A percentile compares a stretch with the other conserved stretches of the same genome.
These are phyloP conservation scores for Ophiosphaerella korrae DNA, from an alignment of 2,329 filamentous ascomycete genomes.

Conservation along the genomic window DNA sequence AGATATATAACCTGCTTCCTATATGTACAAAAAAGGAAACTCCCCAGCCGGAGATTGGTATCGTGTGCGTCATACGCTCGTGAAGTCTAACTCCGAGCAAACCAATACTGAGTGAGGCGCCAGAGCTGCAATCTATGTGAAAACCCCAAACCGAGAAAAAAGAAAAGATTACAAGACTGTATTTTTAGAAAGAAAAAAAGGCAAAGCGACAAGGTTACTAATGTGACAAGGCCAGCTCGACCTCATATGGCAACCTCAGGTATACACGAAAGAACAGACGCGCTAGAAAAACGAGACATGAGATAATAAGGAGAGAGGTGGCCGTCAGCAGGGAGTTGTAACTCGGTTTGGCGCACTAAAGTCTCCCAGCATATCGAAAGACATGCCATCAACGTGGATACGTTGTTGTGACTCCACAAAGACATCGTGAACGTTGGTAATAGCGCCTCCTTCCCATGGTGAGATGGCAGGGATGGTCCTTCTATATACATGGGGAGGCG, in stretches of 20 bases:
- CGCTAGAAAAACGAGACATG: conserved; percentile 19
- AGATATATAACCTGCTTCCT: neutral
- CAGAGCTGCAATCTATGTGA: conserved; percentile 16
- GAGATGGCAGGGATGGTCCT: conserved; percentile 39
- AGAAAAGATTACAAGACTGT: conserved; percentile 25
- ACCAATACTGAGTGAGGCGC: neutral
- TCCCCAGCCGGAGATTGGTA: neutral
- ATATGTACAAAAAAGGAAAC: conserved; percentile 7
- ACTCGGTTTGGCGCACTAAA: conserved; percentile 29
- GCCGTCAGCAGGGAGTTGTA: conserved; percentile 31
- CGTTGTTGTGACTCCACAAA: conserved; percentile 40
- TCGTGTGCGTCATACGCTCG: conserved; percentile 36
- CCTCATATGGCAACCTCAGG: conserved; percentile 13
- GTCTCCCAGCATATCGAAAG: conserved; percentile 42
- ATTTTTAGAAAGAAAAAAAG: conserved; percentile 12
- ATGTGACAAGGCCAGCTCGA: conserved; percentile 34
- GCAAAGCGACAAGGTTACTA: conserved; percentile 1
- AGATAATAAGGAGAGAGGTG: neutral
- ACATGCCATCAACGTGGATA: conserved; percentile 42
- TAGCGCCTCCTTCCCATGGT: conserved; percentile 37
- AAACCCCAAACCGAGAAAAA: conserved; percentile 4
- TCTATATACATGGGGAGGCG: conserved; percentile 21
- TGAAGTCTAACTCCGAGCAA: conserved; percentile 18
- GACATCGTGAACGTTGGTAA: conserved; percentile 39
- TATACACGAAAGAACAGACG: conserved; percentile 13